These are phyloP conservation scores for Candida tetrigidarum DNA, from an alignment of 1,139 yeast species.

Conservation along the genomic window DNA sequence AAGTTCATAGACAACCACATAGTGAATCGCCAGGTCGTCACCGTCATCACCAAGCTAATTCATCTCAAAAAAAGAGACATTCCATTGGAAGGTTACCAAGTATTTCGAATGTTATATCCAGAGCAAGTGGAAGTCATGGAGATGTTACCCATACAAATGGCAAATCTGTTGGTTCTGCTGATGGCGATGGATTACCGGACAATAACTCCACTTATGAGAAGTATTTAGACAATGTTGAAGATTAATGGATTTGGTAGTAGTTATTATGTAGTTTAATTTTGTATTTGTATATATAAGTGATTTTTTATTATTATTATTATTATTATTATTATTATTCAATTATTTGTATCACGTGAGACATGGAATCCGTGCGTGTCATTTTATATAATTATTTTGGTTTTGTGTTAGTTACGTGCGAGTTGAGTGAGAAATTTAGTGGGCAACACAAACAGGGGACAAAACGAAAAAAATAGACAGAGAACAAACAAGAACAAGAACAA, in stretches of 20 bases:
- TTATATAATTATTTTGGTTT: too few species aligned
- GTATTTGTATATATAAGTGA: not conserved
- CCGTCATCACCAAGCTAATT: constrained; percentile 1
- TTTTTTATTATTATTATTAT: not conserved
- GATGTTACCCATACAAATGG: not conserved
- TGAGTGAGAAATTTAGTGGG: too few species aligned
- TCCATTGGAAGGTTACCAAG: constrained; percentile 1
- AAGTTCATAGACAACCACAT: constrained; percentile 14
- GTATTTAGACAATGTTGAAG: constrained; percentile 5
- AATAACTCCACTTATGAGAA: constrained; percentile 3
- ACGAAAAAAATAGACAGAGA: too few species aligned
- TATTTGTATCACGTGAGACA: too few species aligned
- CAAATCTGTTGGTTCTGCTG: not conserved
- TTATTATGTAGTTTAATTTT: not conserved
- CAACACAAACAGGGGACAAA: too few species aligned
- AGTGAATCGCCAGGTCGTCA: constrained; percentile 9
- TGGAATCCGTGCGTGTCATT: too few species aligned
- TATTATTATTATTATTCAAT: too few species aligned
- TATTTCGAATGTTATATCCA: constrained; percentile 4
- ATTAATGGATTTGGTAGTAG: not conserved
- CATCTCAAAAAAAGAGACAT: not conserved
- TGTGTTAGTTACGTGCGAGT: too few species aligned
- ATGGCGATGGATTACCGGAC: not conserved
- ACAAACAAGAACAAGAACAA: too few species aligned
- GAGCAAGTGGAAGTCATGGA: constrained; percentile 4